Base-by-base conservation (phyloP, 1,284 basidiomycete genomes). In the Cutaneotrichosporon dermatis region DNA sequence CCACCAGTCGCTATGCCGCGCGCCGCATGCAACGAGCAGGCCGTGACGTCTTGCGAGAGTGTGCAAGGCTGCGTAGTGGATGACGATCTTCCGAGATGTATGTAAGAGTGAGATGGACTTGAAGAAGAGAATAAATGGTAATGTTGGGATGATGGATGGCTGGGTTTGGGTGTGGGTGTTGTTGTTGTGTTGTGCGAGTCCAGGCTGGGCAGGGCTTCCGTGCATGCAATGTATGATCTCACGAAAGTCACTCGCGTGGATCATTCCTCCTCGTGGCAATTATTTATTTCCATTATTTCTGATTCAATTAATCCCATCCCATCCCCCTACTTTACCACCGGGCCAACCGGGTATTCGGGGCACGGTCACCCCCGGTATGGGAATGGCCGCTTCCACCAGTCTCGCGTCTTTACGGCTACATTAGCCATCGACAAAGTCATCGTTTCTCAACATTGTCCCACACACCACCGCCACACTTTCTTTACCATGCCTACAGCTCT, bases 401-500 rank as follows among this genome's bases (percentile, higher is more conserved):
- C 25, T 25, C 25, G 25, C 25, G 25, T 25, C 25, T 25, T 25
- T 25, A 25, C 25, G 25, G 25, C 25, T 25, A 25, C 25, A 25
- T 25, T 25, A 25, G 25, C 25, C 25, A 25, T 25, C 25, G 25
- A 49, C 16, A 25, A 48, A 33, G 16, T 10, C 25, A 44, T 44
- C 52, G 34, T 15, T 6, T 35, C 41, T 57, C 41, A 50, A 41
- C 40, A 34, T 36, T 54, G 37, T 35, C 12, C 44, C 42, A 9
- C 44, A 9, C 33, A 34, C 34, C 40, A 4, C 44, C 36, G 5
- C 37, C 48, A 25, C 41, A 25, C 52, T 35, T 37, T 57, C 43
- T 15, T 25, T 41, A 53, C 59, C 48, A 78, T 77, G 76, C 69
- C 64, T 40, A 55, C 78, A 56, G 86, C 87, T 48, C 85, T 87